A percentile compares a stretch with the other conserved stretches of the same genome.
Conservation (phyloP, 306 rosid genomes). For the Cicer judaicum region DNA sequence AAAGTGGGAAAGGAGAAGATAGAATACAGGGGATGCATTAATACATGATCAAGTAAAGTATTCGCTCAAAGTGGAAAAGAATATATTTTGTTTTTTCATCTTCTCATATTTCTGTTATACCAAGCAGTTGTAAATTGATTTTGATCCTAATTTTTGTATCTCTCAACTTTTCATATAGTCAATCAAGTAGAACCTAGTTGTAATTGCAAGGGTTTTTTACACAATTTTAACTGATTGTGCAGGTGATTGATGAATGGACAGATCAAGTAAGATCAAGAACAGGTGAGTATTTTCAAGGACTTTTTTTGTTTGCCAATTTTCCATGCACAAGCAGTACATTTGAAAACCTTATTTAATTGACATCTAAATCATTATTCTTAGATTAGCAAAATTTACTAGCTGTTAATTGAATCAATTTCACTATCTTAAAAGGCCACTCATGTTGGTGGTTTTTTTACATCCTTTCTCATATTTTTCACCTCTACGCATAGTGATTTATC, state of each 20-base stretch:
- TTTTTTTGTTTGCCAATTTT: constrained; percentile 34
- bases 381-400: constrained; percentile 24
- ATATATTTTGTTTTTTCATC: constrained; percentile 25
- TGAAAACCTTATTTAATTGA: constrained; percentile 23
- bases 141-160: constrained; percentile 13
- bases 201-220: constrained; percentile 30
- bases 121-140: constrained; percentile 14
- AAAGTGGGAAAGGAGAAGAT: neutral
- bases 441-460: neutral
- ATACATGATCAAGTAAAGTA: constrained; percentile 1
- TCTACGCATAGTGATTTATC: neutral
- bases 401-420: constrained; percentile 25
- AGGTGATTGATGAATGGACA: constrained; percentile 92
- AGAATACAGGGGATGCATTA: constrained; percentile 16
- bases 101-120: constrained; percentile 16
- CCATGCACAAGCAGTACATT: neutral
- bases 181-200: constrained; percentile 6
- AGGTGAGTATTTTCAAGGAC: constrained; percentile 54
- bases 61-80: constrained; percentile 24
- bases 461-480: constrained; percentile 18
- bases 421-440: constrained; percentile 26
- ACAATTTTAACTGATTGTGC: constrained; percentile 44
- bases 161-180: neutral
- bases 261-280: constrained; percentile 75
- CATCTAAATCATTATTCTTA: constrained; percentile 20